These are phyloP conservation scores for Phragmites australis DNA, from an alignment of 176 grass and related monocot genomes.

Conservation along the genomic window DNA sequence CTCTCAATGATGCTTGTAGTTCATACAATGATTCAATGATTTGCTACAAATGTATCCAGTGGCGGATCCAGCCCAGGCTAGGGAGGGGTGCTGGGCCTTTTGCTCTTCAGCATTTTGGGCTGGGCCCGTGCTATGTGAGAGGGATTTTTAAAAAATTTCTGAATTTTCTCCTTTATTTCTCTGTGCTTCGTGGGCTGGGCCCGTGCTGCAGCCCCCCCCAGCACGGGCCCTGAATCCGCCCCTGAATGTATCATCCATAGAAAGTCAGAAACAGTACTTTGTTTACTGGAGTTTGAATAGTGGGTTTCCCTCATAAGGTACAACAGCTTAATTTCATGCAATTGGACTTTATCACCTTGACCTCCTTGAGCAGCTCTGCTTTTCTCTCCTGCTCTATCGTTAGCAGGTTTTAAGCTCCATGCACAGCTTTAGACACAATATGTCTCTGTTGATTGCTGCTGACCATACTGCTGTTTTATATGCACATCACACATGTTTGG, in stretches of 20 bases:
- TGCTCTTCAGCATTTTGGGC: too few species aligned
- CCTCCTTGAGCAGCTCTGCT: not conserved
- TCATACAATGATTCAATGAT: not conserved
- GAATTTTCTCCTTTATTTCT: too few species aligned
- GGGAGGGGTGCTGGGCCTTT: too few species aligned
- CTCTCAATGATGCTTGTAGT: not conserved
- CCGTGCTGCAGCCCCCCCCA: too few species aligned
- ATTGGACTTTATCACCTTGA: not conserved
- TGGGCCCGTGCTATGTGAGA: too few species aligned
- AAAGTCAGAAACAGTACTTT: slow-evolving; percentile 22
- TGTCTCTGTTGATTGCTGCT: not conserved
- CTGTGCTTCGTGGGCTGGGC: too few species aligned
- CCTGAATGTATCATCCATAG: not conserved
- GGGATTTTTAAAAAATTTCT: too few species aligned
- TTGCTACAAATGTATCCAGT: too few species aligned
- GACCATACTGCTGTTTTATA: not conserved
- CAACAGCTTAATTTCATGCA: slow-evolving; percentile 15
- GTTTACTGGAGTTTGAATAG: not conserved
- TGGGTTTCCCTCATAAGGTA: not conserved
- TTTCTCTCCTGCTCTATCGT: not conserved
- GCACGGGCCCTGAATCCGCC: too few species aligned
- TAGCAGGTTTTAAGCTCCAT: not conserved
- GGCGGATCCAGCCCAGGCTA: too few species aligned
- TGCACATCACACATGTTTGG: not conserved
- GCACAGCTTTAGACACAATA: slow-evolving; percentile 5